phyloP scores from a whole-genome alignment of 2,329 filamentous ascomycete species.

The Macrophomina tecta region DNA sequence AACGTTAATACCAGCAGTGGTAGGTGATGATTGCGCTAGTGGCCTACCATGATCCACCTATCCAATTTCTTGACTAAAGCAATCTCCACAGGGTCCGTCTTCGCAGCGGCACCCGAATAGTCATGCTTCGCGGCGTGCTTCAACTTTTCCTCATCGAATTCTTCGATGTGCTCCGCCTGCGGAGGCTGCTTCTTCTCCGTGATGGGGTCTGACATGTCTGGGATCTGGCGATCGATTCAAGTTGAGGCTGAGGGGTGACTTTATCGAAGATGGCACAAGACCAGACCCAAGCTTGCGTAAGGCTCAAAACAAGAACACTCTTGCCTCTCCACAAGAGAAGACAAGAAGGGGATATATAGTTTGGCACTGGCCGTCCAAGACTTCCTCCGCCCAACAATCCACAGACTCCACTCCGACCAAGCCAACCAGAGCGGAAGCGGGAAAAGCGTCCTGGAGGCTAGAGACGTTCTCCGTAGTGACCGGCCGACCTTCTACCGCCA shows the following conservation, averaged over 20 bases:
- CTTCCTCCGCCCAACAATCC: neutral
- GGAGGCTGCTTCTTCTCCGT: slow-evolving; percentile 7
- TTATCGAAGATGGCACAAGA: neutral
- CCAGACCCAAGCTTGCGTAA: slow-evolving; percentile 6
- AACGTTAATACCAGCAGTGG: neutral
- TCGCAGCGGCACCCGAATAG: slow-evolving; percentile 43
- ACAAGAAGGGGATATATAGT: slow-evolving; percentile 19
- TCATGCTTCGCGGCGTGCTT: slow-evolving; percentile 37
- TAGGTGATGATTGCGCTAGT: no score
- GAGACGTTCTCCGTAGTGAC: neutral
- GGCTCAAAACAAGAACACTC: slow-evolving; percentile 5
- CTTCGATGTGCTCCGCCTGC: slow-evolving; percentile 5
- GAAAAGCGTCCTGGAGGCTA: neutral
- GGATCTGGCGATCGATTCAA: neutral
- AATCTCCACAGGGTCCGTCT: slow-evolving; percentile 43
- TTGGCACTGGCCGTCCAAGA: neutral
- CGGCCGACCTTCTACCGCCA: neutral
- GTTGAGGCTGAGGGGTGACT: neutral
- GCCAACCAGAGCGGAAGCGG: slow-evolving; percentile 3
- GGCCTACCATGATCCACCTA: slow-evolving; percentile 40
- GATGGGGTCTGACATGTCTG: slow-evolving; percentile 8
- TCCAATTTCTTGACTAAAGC: slow-evolving; percentile 42
- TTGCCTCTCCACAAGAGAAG: neutral
- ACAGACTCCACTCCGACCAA: neutral
- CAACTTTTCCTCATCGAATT: slow-evolving; percentile 23